These are phyloP conservation scores for Elasticomyces elasticus DNA, from an alignment of 495 filamentous ascomycete species.

Conservation along the genomic window DNA sequence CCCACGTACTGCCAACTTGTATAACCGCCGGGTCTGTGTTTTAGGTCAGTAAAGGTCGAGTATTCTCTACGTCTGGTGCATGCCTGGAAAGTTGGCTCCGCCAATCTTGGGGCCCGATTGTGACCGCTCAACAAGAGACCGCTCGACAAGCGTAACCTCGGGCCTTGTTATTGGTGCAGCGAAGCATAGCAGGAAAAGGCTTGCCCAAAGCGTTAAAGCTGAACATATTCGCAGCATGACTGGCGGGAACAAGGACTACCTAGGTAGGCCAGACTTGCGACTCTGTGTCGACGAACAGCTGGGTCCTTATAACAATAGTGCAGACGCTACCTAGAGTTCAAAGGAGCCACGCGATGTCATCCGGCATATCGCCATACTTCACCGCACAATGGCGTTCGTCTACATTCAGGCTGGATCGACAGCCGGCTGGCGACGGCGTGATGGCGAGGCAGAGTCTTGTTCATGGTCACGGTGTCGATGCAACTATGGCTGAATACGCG, in stretches of 20 bases:
- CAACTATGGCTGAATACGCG: background rate
- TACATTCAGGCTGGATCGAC: background rate
- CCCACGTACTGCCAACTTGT: constrained; percentile 15
- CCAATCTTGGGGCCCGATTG: constrained; percentile 8
- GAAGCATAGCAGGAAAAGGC: background rate
- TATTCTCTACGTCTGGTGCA: background rate
- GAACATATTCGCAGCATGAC: background rate
- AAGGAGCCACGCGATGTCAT: background rate
- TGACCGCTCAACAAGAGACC: constrained; percentile 6
- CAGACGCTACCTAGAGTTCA: background rate
- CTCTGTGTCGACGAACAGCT: background rate
- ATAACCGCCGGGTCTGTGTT: constrained; percentile 16
- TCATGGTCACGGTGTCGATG: background rate
- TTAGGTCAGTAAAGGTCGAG: background rate
- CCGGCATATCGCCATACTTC: background rate
- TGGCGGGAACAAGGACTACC: background rate
- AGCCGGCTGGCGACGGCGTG: background rate
- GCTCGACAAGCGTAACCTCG: constrained; percentile 4
- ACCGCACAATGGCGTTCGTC: background rate
- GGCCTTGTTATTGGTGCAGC: background rate
- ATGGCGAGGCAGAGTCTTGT: background rate
- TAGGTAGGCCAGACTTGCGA: background rate
- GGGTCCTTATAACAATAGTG: background rate
- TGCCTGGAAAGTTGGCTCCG: constrained; percentile 16
- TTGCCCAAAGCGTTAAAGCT: background rate